Base-by-base conservation (phyloP, 768 basidiomycete genomes). In the Coprinopsis sp. region DNA sequence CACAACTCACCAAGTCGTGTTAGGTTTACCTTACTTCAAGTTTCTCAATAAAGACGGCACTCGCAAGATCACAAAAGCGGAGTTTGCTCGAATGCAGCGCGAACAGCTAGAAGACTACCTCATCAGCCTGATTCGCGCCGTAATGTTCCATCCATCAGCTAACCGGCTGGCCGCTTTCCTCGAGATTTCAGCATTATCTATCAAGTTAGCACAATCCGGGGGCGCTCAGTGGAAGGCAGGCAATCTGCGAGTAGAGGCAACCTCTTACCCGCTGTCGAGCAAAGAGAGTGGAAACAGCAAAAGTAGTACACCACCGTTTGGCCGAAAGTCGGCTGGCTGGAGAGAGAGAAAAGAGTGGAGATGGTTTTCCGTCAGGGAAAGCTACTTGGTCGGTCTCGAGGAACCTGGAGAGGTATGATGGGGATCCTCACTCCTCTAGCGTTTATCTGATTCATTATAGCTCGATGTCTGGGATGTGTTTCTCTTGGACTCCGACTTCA, bases 61-160 rank as follows among this genome's bases (percentile, higher is more conserved):
- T 27, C 67, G 77, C 47, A 74, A 79, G 36, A 68, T 81, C 16
- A 76, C 77, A 4, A 78, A 79, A 38, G 73, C 81, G 1, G 86
- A 91, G 36, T 93, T 92, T 57, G 88, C 92, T 10, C 76, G 84
- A 40, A 65, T 84, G 34, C 91, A 95, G 62, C 76, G 95, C 33
- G 81, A 88, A 58, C 78, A 77, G 1, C 61, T 99, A 19, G 93
- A 98, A 68, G 82, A 78, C 38, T 99, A 99, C 61, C 74, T 98
- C 2, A 76, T 98, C 24, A 78, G 78, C 31, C 74, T 99, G 12
- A 92, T 96, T 49, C 82, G 87, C 22, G 87, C 90, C 2, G 93
- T 96, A 33, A 96, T 98, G 89, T 96, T 95, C 65, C 91, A 93
- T 57, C 91, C 94, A 1, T 82, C 91, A 18, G 78, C 91, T 1